Evolutionary conservation across 768 basidiomycete genomes (phyloP), one percentile per base, ranked within the genome.

Genomic region (Mycena indigotica): DNA sequence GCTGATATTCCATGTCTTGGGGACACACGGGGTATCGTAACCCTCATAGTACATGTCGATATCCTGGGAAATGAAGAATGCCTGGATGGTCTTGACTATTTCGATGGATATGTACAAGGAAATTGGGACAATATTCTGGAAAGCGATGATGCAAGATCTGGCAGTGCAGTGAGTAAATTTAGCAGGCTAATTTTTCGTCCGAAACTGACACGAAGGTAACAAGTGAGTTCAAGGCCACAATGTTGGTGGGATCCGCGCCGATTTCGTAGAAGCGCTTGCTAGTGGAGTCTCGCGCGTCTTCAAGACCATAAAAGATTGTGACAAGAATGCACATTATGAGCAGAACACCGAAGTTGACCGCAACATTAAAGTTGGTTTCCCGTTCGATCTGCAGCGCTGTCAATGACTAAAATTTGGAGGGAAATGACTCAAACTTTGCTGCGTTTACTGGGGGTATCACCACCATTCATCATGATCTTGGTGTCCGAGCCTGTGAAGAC

Each of bases 1-100:
- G 3, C 94, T 97, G 66, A 98, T 95, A 69, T 95, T 96, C 95
- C 96, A 98, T 4, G 93, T 95, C 72, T 98, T 98, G 25, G 96
- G 95, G 3, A 94, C 86, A 66, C 96, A 98, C 0, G 93, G 77
- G 2, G 91, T 88, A 68, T 97, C 87, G 70, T 88, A 88, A 32
- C 88, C 85, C 57, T 82, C 77, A 75, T 97, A 97, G 77, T 93
- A 97, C 93, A 98, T 95, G 72, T 98, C 95, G 63, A 94, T 66
- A 69, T 98, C 95, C 71, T 96, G 93, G 6, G 89, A 91, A 68
- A 97, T 98, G 77, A 97, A 96, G 76, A 85, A 96, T 2, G 95
- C 95, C 70, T 97, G 95, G 55, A 96, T 93, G 1, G 95, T 97
- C 78, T 97, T 97, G 79, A 97, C 95, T 63, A 97, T 91, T 75